These are phyloP conservation scores for Tricholoma saponaceum DNA, from an alignment of 768 basidiomycete species.

Conservation along the genomic window DNA sequence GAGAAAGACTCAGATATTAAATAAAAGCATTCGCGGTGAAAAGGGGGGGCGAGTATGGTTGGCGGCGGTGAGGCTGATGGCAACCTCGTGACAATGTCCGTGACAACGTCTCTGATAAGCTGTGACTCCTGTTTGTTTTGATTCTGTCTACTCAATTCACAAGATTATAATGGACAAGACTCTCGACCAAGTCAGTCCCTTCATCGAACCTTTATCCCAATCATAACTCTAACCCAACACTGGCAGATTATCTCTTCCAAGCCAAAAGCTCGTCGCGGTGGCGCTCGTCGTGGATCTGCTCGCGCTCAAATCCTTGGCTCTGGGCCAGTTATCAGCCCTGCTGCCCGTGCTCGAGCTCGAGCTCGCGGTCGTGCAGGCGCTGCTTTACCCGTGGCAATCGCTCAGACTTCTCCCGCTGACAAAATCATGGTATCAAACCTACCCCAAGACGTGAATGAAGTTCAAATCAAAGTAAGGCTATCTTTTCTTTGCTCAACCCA, in stretches of 20 bases:
- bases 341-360: slow-evolving; percentile 47
- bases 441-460: slow-evolving; percentile 88
- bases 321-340: slow-evolving; percentile 37
- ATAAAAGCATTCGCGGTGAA: not conserved
- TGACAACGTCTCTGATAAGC: not conserved
- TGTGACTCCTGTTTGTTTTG: not conserved
- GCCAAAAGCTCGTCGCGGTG: slow-evolving; percentile 44
- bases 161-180: slow-evolving; percentile 77
- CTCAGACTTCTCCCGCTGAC: slow-evolving; percentile 49
- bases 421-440: slow-evolving; percentile 98
- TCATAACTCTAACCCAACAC: slow-evolving; percentile 15
- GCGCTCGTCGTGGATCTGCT: slow-evolving; percentile 39
- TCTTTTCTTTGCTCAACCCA: not conserved
- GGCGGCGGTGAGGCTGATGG: too few relatives aligned
- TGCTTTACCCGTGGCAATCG: slow-evolving; percentile 25
- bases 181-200: slow-evolving; percentile 67
- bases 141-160: too few relatives aligned
- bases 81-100: not conserved
- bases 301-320: slow-evolving; percentile 63
- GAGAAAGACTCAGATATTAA: not conserved
- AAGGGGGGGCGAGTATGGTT: too few relatives aligned
- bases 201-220: slow-evolving; percentile 10
- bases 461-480: slow-evolving; percentile 79
- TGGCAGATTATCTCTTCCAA: slow-evolving; percentile 65
- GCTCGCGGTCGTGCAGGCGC: slow-evolving; percentile 39